phyloP scores from a whole-genome alignment of 805 yeast species.

The Starmera pachycereana region DNA sequence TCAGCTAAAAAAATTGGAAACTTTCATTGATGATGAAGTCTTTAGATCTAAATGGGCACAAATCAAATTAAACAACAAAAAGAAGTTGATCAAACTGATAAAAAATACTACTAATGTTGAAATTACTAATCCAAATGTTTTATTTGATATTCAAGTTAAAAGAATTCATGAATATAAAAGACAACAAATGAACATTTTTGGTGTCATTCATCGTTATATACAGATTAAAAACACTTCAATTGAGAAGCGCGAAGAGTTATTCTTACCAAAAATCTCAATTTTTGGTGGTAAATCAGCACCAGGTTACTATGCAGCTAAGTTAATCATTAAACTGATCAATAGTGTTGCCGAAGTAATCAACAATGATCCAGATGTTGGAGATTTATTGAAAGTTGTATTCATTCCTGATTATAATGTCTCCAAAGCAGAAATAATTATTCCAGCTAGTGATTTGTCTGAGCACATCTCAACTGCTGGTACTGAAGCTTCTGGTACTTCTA shows the following conservation, averaged over 20 bases:
- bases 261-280: conserved; percentile 67
- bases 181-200: conserved; percentile 87
- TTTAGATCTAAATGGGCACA: conserved; percentile 64
- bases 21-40: conserved; percentile 53
- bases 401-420: conserved; percentile 91
- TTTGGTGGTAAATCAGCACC: conserved; percentile 97
- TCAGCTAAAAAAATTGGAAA: conserved; percentile 54
- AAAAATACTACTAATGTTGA: conserved; percentile 45
- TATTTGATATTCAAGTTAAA: conserved; percentile 89
- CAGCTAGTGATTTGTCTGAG: conserved; percentile 85
- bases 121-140: conserved; percentile 57
- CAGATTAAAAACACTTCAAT: conserved; percentile 58
- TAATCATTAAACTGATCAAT: conserved; percentile 77
- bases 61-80: conserved; percentile 63
- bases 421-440: conserved; percentile 83
- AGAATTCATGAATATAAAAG: conserved; percentile 94
- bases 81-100: conserved; percentile 53
- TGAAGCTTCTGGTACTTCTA: conserved; percentile 92
- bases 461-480: conserved; percentile 97
- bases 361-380: conserved; percentile 63
- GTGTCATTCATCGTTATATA: conserved; percentile 76
- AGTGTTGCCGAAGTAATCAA: conserved; percentile 75
- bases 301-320: conserved; percentile 94
- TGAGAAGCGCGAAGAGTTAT: conserved; percentile 41
- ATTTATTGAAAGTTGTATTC: conserved; percentile 75